These are phyloP conservation scores for Graphilbum sp. DNA, from an alignment of 2,329 filamentous ascomycete species.

Conservation along the genomic window DNA sequence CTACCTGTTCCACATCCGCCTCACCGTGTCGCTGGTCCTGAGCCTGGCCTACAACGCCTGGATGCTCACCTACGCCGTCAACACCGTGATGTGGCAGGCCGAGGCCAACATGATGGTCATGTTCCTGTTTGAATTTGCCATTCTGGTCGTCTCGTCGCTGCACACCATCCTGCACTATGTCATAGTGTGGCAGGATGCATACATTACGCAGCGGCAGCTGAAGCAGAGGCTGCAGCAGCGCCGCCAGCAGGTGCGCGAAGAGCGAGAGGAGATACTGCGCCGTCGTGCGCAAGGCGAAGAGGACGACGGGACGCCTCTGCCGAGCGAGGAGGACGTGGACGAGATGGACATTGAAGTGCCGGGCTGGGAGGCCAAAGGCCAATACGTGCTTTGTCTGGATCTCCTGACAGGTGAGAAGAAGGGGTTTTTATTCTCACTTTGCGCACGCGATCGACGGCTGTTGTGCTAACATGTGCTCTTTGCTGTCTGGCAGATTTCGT, in stretches of 20 bases:
- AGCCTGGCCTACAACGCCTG: conserved; percentile 66
- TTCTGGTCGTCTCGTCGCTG: conserved; percentile 63
- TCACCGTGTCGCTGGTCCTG: conserved; percentile 62
- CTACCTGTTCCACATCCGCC: conserved; percentile 67
- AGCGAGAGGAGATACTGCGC: conserved; percentile 34
- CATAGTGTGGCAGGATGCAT: conserved; percentile 62
- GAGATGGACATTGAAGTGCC: conserved; percentile 91
- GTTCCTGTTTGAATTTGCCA: conserved; percentile 95
- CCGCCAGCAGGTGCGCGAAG: conserved; percentile 48
- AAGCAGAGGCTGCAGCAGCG: conserved; percentile 50
- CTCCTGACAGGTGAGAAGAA: conserved; percentile 53
- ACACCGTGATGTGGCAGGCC: conserved; percentile 70
- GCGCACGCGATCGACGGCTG: too few relatives aligned
- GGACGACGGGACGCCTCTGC: conserved; percentile 18
- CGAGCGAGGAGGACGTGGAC: conserved; percentile 55
- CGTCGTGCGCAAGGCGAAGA: conserved; percentile 23
- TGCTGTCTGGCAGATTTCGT: conserved; percentile 49
- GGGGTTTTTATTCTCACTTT: too few relatives aligned
- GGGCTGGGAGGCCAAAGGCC: conserved; percentile 91
- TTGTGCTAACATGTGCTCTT: too few relatives aligned
- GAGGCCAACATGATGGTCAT: conserved; percentile 99
- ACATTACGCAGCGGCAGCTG: conserved; percentile 60
- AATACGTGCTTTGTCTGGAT: conserved; percentile 81
- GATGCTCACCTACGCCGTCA: conserved; percentile 67
- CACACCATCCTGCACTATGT: conserved; percentile 67